These are phyloP conservation scores for Wickerhamomyces pijperi DNA, from an alignment of 805 yeast species.

Conservation along the genomic window DNA sequence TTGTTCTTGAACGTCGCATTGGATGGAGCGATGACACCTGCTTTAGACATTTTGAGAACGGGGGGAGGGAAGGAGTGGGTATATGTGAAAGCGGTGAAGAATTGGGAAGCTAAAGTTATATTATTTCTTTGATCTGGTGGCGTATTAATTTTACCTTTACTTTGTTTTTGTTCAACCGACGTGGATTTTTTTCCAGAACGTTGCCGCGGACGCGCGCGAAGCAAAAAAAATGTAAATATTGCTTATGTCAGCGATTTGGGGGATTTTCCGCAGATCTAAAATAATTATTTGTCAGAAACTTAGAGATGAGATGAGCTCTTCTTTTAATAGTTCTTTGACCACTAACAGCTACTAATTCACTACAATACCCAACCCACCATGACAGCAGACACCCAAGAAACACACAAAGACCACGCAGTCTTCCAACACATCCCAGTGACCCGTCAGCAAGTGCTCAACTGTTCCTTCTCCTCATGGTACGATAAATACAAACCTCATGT, in stretches of 20 bases:
- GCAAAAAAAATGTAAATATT: not conserved
- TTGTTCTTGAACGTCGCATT: slow-evolving; percentile 87
- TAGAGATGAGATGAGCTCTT: too few species aligned
- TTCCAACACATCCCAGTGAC: slow-evolving; percentile 19
- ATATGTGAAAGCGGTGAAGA: not conserved
- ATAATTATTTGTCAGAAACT: not conserved
- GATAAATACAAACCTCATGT: slow-evolving; percentile 32
- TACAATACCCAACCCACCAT: too few species aligned
- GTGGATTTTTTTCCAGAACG: not conserved
- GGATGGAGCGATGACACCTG: slow-evolving; percentile 31
- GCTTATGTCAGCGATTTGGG: not conserved
- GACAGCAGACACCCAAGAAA: not conserved
- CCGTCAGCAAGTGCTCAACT: slow-evolving; percentile 33
- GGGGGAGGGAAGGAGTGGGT: not conserved
- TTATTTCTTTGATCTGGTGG: not conserved
- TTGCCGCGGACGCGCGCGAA: too few species aligned
- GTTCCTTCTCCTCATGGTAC: slow-evolving; percentile 54
- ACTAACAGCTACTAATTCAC: too few species aligned
- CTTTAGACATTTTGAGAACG: slow-evolving; percentile 8
- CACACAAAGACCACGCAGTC: slow-evolving; percentile 2
- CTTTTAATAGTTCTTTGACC: too few species aligned
- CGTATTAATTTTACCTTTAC: not conserved
- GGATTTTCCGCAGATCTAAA: too few species aligned
- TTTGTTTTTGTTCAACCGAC: not conserved
- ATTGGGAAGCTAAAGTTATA: too few species aligned